A percentile compares a stretch with the other conserved stretches of the same genome.
These are phyloP conservation scores for Karstenula rhodostoma DNA, from an alignment of 2,329 filamentous ascomycete genomes.

Conservation along the genomic window DNA sequence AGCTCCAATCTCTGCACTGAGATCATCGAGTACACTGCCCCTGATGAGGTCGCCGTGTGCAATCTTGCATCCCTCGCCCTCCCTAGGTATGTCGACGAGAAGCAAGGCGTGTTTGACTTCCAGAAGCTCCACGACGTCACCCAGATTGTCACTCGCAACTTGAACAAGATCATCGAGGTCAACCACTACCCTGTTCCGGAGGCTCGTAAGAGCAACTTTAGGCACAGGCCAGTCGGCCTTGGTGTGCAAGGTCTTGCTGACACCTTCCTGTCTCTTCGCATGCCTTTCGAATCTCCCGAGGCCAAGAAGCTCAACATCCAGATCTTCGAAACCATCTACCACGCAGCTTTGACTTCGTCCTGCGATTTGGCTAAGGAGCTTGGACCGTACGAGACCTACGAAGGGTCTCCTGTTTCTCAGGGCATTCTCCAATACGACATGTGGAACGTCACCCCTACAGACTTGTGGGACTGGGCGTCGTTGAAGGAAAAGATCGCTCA, in stretches of 20 bases:
- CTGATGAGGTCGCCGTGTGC: slow-evolving; percentile 98
- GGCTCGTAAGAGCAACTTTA: slow-evolving; percentile 94
- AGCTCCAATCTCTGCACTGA: slow-evolving; percentile 99
- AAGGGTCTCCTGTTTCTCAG: slow-evolving; percentile 92
- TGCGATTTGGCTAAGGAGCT: slow-evolving; percentile 83
- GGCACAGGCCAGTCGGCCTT: slow-evolving; percentile 93
- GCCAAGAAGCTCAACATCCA: slow-evolving; percentile 94
- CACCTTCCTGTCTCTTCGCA: slow-evolving; percentile 93
- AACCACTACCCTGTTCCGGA: slow-evolving; percentile 98
- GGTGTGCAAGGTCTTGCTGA: slow-evolving; percentile 98
- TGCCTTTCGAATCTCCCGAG: slow-evolving; percentile 96
- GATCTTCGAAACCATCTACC: slow-evolving; percentile 99
- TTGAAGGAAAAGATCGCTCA: slow-evolving; percentile 92
- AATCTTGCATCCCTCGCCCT: slow-evolving; percentile 95
- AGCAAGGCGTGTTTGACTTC: slow-evolving; percentile 88
- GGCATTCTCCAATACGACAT: slow-evolving; percentile 98
- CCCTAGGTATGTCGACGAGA: slow-evolving; percentile 88
- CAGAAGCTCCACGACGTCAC: slow-evolving; percentile 94
- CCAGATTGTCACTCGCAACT: slow-evolving; percentile 89
- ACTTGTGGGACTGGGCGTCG: slow-evolving; percentile 94
- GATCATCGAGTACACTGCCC: slow-evolving; percentile 96
- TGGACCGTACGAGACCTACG: slow-evolving; percentile 87
- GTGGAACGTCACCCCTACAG: slow-evolving; percentile 93
- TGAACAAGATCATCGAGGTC: slow-evolving; percentile 98
- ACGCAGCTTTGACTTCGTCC: slow-evolving; percentile 89